Base-by-base conservation (phyloP, 1,139 yeast species). In the Pichia terricola region DNA sequence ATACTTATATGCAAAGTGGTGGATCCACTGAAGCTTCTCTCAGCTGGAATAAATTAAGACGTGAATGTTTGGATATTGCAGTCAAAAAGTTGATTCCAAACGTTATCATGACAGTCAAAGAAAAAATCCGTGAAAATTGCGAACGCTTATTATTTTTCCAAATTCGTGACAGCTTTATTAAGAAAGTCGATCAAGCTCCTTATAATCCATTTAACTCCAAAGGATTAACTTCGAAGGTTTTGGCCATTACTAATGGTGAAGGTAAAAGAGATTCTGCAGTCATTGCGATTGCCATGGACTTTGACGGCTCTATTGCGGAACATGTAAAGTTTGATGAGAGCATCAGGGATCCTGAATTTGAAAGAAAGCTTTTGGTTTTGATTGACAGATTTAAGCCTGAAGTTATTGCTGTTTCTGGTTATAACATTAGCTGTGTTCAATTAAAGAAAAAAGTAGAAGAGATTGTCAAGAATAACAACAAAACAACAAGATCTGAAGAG, bases 181-280 rank as follows among this genome's bases (percentile, higher is more conserved):
- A 74, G 28, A 82, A 79, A 56, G 71, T 91, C 40, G 94, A 91
- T 60, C 97, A 89, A 67, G 96, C 97, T 2, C 96, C 98, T 27
- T 89, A 70, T 63, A 79, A 84, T 53, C 95, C 97, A 8, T 73
- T 74, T 43, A 83, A 85, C 3, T 82, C 73, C 53, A 72, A 75
- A 49, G 96, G 96, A 37, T 82, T 94, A 5, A 73, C 81, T 45
- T 94, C 98, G 28, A 79, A 85, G 50, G 91, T 88, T 0, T 69
- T 94, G 50, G 79, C 96, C 0, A 59, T 91, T 37, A 77, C 95
- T 0, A 80, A 85, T 52, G 98, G 98, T 54, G 81, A 81, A 62
- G 96, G 95, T 59, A 83, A 80, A 49, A 73, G 75, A 41, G 79
- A 77, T 48, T 95, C 91, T 64, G 96, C 97, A 3, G 86, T 88